A percentile compares a stretch with the other conserved stretches of the same genome.
phyloP scores from a whole-genome alignment of 306 rosid genomes.

The Alnus glutinosa region DNA sequence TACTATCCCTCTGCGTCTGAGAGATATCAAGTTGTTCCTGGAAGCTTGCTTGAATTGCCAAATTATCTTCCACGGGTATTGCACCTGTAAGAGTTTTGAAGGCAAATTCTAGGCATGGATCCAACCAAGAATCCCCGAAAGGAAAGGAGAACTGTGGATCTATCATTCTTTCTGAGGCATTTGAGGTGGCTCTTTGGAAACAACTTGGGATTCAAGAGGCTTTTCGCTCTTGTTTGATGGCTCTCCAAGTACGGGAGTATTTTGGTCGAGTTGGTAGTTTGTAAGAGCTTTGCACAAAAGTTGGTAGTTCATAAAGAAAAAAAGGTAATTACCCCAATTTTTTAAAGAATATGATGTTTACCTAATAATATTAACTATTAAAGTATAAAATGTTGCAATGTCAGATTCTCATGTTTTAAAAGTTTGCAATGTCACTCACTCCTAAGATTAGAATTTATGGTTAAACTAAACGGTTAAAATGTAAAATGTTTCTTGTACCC shows the following conservation, averaged over 20 bases:
- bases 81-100: constrained; percentile 84
- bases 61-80: constrained; percentile 69
- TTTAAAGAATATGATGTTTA: no score
- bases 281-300: no score
- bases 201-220: constrained; percentile 29
- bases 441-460: no score
- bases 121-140: constrained; percentile 78
- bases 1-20: constrained; percentile 37
- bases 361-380: no score
- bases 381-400: no score
- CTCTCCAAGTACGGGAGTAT: constrained; percentile 27
- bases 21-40: constrained; percentile 49
- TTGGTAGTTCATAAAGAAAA: no score
- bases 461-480: no score
- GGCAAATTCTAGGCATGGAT: constrained; percentile 80
- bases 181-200: constrained; percentile 27
- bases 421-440: no score
- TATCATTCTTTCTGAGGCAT: constrained; percentile 37
- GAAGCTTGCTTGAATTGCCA: constrained; percentile 48
- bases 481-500: no score
- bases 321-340: no score
- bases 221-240: constrained; percentile 29
- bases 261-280: no score
- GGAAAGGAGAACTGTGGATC: constrained; percentile 60
- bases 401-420: no score